phyloP scores from a whole-genome alignment of 2,329 filamentous ascomycete genomes.

The Acrocalymma vagum region DNA sequence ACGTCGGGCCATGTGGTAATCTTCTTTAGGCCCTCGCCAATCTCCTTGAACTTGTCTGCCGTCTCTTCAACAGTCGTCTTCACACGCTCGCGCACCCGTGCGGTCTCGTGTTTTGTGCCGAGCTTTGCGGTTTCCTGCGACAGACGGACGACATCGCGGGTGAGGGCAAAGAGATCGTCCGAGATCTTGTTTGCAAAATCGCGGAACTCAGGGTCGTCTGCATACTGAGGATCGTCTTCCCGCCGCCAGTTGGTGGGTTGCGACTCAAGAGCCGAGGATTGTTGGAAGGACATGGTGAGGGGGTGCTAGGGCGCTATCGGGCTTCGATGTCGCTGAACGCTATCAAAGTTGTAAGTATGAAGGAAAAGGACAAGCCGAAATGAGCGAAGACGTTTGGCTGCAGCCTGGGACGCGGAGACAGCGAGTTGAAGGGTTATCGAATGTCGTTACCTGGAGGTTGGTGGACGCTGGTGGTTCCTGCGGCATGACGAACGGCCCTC shows the following conservation, averaged over 20 bases:
- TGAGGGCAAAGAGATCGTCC: conserved; percentile 87
- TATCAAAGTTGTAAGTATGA: not conserved
- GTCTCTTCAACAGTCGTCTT: conserved; percentile 89
- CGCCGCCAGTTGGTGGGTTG: conserved; percentile 74
- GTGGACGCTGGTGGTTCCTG: conserved; percentile 25
- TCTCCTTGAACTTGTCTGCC: conserved; percentile 84
- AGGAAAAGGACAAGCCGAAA: conserved; percentile 3
- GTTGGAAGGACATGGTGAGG: conserved; percentile 84
- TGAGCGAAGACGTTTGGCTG: conserved; percentile 12
- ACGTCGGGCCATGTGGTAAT: conserved; percentile 74
- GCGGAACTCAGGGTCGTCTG: conserved; percentile 92
- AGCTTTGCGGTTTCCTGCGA: conserved; percentile 85
- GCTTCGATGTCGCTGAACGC: not conserved
- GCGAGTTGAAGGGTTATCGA: conserved; percentile 14
- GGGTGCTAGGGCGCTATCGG: conserved; percentile 1
- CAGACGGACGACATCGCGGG: conserved; percentile 85
- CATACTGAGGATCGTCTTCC: conserved; percentile 77
- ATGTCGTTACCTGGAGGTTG: conserved; percentile 36
- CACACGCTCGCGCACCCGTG: conserved; percentile 88
- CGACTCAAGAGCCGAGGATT: conserved; percentile 83
- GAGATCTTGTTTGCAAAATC: conserved; percentile 82
- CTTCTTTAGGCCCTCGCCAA: conserved; percentile 93
- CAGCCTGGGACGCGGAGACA: conserved; percentile 12
- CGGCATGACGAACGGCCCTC: conserved; percentile 34
- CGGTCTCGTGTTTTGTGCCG: conserved; percentile 90